phyloP scores from a whole-genome alignment of 371 early-diverging fungal species.

The Mycotypha africana region DNA sequence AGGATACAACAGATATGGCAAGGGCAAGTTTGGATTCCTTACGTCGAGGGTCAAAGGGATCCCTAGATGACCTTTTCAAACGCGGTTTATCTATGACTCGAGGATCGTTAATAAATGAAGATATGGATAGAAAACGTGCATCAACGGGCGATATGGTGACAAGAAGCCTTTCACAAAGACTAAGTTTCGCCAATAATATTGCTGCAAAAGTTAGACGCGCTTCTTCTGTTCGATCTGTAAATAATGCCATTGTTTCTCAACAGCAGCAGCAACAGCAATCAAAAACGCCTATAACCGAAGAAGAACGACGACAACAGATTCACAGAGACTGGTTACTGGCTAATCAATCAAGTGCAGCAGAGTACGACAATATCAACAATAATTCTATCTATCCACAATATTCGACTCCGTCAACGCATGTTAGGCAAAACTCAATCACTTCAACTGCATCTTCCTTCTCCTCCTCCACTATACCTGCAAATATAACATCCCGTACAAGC shows the following conservation, averaged over 20 bases:
- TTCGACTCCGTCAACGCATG: no score
- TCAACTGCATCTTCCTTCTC: conserved; percentile 8
- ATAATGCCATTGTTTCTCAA: not conserved
- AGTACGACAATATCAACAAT: conserved; percentile 4
- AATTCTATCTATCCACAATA: no score
- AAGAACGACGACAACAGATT: no score
- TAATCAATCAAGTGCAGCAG: conserved; percentile 15
- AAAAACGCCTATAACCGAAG: conserved; percentile 4
- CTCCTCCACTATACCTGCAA: conserved; percentile 5
- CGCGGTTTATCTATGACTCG: conserved; percentile 16
- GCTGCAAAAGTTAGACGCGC: conserved; percentile 19
- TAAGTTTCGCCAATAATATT: conserved; percentile 18
- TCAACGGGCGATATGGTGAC: conserved; percentile 30
- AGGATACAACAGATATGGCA: conserved; percentile 39
- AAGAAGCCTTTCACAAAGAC: conserved; percentile 26
- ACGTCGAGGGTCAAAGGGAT: conserved; percentile 34
- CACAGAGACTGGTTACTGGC: conserved; percentile 23
- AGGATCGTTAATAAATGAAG: conserved; percentile 2
- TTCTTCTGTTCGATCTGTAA: conserved; percentile 14
- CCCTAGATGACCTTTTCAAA: conserved; percentile 37
- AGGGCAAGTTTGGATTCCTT: conserved; percentile 38
- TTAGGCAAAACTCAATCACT: conserved; percentile 5
- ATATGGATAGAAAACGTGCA: conserved; percentile 27
- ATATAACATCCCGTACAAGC: conserved; percentile 12
- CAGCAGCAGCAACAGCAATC: no score